These are phyloP conservation scores for Phaffia australis DNA, from an alignment of 768 basidiomycete genomes.

Conservation along the genomic window DNA sequence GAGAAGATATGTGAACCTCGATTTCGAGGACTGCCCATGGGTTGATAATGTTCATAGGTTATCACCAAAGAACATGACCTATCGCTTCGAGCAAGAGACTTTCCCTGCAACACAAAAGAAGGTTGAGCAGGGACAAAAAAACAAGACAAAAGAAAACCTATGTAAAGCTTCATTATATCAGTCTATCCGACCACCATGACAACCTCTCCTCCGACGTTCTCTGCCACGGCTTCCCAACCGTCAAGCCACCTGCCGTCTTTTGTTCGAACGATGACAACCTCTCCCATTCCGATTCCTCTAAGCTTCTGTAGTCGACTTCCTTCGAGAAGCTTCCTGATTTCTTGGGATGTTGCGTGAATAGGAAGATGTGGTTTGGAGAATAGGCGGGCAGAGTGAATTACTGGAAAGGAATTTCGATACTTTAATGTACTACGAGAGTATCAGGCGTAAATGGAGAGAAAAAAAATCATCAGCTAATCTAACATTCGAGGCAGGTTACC, in stretches of 20 bases:
- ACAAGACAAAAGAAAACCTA: no score
- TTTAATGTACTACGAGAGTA: constrained; percentile 63
- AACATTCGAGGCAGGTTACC: neutral
- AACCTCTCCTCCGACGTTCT: constrained; percentile 72
- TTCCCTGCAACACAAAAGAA: no score
- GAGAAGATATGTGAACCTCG: no score
- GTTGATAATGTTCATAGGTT: no score
- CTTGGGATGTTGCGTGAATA: constrained; percentile 60
- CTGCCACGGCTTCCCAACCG: constrained; percentile 75
- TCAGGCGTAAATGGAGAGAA: constrained; percentile 48
- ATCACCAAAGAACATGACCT: no score
- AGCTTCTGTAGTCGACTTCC: constrained; percentile 72
- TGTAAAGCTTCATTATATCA: no score
- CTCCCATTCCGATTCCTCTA: constrained; percentile 78
- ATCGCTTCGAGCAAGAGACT: no score
- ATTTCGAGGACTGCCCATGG: no score
- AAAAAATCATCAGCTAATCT: constrained; percentile 44
- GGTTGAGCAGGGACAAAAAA: no score
- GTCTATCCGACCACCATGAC: constrained; percentile 36
- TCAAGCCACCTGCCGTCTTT: constrained; percentile 58
- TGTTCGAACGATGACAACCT: constrained; percentile 76
- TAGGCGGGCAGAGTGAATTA: constrained; percentile 65
- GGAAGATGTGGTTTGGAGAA: constrained; percentile 74
- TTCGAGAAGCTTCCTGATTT: constrained; percentile 66
- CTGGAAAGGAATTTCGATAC: constrained; percentile 79